Evolutionary conservation across 2,329 filamentous ascomycete genomes (phyloP).

Genomic region (Exophiala bonariae): DNA sequence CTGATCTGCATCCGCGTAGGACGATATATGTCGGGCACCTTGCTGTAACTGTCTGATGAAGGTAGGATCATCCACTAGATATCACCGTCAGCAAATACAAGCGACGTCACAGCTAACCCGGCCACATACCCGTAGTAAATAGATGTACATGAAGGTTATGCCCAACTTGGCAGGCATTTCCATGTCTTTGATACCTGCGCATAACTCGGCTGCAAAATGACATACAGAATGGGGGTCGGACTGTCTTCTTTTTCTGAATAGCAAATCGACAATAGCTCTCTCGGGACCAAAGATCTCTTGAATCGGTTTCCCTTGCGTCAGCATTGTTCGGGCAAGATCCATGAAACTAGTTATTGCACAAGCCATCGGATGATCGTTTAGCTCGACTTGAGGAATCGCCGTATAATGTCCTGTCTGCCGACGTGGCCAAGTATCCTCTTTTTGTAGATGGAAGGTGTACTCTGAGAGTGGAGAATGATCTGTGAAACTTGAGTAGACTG

Average conservation of each 20-base stretch:
- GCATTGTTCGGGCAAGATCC: conserved; percentile 1
- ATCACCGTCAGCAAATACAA: not conserved
- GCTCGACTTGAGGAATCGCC: conserved; percentile 4
- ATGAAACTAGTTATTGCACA: conserved; percentile 7
- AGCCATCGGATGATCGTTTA: not conserved
- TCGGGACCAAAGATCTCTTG: conserved; percentile 6
- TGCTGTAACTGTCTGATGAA: conserved; percentile 4
- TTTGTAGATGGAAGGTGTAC: not conserved
- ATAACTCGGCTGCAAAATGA: conserved; percentile 9
- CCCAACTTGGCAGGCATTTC: conserved; percentile 6
- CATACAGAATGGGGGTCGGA: conserved; percentile 9
- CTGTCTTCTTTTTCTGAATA: conserved; percentile 6
- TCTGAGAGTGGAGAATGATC: not conserved
- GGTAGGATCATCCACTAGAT: conserved; percentile 11
- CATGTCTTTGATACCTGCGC: conserved; percentile 1
- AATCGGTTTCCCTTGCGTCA: conserved; percentile 1
- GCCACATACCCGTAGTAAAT: conserved; percentile 4
- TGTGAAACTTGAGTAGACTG: not conserved
- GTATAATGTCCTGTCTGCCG: not conserved
- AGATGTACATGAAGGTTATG: conserved; percentile 6
- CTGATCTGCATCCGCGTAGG: conserved; percentile 3
- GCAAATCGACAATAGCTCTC: conserved; percentile 4
- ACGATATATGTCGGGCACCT: conserved; percentile 7
- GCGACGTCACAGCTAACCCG: not conserved
- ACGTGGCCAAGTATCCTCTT: not conserved